Conservation (phyloP, 2,329 filamentous ascomycete genomes). For the Huntiella bhutanensis region DNA sequence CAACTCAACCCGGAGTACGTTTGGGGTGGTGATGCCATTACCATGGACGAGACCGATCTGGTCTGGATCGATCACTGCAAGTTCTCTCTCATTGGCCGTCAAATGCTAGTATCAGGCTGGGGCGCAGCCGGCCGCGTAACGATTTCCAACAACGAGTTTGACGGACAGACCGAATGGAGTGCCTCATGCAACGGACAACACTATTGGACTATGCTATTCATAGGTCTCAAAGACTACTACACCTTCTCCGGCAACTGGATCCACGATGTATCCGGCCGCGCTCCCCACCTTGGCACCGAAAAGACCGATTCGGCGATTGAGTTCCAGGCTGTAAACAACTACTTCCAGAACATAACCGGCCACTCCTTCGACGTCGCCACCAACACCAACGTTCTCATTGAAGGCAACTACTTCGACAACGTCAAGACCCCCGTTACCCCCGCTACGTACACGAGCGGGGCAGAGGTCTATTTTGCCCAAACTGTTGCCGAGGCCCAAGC, state of each 20-base stretch:
- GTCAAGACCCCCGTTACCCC: slow-evolving; percentile 22
- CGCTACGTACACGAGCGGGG: slow-evolving; percentile 15
- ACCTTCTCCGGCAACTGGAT: slow-evolving; percentile 27
- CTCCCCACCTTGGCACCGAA: slow-evolving; percentile 23
- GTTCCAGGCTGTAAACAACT: slow-evolving; percentile 24
- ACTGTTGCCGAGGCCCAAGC: slow-evolving; percentile 15
- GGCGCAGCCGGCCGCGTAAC: slow-evolving; percentile 19
- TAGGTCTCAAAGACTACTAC: slow-evolving; percentile 21
- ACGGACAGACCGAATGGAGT: slow-evolving; percentile 24
- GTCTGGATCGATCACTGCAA: slow-evolving; percentile 23
- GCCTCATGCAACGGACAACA: slow-evolving; percentile 26
- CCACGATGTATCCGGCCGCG: slow-evolving; percentile 25
- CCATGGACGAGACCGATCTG: slow-evolving; percentile 17
- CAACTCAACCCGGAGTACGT: slow-evolving; percentile 19
- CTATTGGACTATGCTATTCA: slow-evolving; percentile 27
- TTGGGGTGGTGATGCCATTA: slow-evolving; percentile 22
- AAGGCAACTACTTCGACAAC: slow-evolving; percentile 26
- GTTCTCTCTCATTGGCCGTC: slow-evolving; percentile 24
- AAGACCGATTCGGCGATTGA: slow-evolving; percentile 14
- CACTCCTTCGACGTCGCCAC: slow-evolving; percentile 25
- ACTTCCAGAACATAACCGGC: slow-evolving; percentile 23
- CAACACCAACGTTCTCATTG: slow-evolving; percentile 19
- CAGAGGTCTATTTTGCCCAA: slow-evolving; percentile 14
- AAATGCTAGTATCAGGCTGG: slow-evolving; percentile 19
- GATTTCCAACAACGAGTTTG: slow-evolving; percentile 27